Conservation (phyloP, 2,329 filamentous ascomycete genomes). For the Botrytis galanthina region DNA sequence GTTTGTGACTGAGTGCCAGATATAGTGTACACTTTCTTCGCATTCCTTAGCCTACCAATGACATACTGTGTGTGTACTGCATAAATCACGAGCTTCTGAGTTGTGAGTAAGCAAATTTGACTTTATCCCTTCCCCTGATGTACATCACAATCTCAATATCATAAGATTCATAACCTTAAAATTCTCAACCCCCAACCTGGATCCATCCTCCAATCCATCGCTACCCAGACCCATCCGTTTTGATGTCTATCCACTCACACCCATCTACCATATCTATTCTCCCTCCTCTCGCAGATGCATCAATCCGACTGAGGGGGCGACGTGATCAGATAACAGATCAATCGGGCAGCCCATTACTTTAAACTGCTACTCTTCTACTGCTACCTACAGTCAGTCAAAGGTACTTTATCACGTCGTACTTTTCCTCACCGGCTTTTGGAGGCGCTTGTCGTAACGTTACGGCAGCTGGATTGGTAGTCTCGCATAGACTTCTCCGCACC, state of each 20-base stretch:
- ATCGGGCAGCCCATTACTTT: background rate
- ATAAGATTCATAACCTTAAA: background rate
- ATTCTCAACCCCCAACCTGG: background rate
- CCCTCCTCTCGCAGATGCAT: background rate
- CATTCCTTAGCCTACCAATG: background rate
- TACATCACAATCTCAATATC: background rate
- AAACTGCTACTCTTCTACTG: background rate
- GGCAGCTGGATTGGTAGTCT: constrained; percentile 2
- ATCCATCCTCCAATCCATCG: background rate
- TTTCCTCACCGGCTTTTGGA: background rate
- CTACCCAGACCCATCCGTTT: background rate
- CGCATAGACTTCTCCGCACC: constrained; percentile 8
- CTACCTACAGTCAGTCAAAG: background rate
- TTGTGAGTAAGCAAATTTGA: background rate
- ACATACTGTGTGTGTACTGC: background rate
- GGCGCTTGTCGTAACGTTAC: constrained; percentile 16
- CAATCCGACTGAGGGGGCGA: background rate
- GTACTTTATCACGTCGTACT: constrained; percentile 1
- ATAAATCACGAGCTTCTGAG: background rate
- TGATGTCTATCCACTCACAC: background rate
- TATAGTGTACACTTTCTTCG: background rate
- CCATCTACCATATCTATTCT: background rate
- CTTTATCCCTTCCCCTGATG: background rate
- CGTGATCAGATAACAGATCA: background rate
- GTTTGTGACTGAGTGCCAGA: background rate